Percentiles rank a stretch among this genome's conserved stretches.
These are phyloP conservation scores for Acrocalymma vagum DNA, from an alignment of 2,329 filamentous ascomycete genomes.

Conservation along the genomic window DNA sequence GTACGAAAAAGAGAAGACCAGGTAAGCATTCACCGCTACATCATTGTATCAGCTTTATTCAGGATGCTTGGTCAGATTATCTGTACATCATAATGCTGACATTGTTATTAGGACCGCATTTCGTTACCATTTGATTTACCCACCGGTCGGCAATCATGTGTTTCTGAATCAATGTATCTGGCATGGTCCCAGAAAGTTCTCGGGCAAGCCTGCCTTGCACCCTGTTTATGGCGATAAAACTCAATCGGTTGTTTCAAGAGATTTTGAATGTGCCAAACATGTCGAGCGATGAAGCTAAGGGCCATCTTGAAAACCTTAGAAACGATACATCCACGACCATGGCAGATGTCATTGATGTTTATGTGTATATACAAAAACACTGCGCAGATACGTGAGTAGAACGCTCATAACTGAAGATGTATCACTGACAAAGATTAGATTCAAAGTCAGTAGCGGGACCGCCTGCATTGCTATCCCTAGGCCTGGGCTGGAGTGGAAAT, in stretches of 20 bases:
- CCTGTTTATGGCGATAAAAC: constrained; percentile 5
- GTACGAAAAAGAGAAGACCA: constrained; percentile 4
- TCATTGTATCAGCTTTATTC: too few species aligned
- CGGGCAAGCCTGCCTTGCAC: constrained; percentile 4
- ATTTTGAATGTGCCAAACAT: constrained; percentile 5
- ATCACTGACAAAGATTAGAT: too few species aligned
- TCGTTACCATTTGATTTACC: background rate
- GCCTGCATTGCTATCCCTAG: constrained; percentile 8
- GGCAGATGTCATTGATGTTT: constrained; percentile 6
- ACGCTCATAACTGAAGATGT: too few species aligned
- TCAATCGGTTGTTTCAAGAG: constrained; percentile 5
- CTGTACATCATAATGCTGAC: background rate
- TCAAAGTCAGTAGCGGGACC: too few species aligned
- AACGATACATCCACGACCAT: constrained; percentile 1
- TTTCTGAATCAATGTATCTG: constrained; percentile 6
- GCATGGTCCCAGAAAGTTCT: constrained; percentile 6
- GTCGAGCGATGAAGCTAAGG: constrained; percentile 1
- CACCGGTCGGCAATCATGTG: background rate
- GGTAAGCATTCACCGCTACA: constrained; percentile 5
- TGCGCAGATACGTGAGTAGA: too few species aligned
- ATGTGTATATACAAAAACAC: constrained; percentile 4
- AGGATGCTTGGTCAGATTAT: background rate
- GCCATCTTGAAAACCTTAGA: constrained; percentile 8
- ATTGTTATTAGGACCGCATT: constrained; percentile 4
- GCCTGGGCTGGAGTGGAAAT: constrained; percentile 9